A percentile compares a stretch with the other conserved stretches of the same genome.
phyloP scores from a whole-genome alignment of 73 alveolate genomes.

The Tetrahymena malaccensis region DNA sequence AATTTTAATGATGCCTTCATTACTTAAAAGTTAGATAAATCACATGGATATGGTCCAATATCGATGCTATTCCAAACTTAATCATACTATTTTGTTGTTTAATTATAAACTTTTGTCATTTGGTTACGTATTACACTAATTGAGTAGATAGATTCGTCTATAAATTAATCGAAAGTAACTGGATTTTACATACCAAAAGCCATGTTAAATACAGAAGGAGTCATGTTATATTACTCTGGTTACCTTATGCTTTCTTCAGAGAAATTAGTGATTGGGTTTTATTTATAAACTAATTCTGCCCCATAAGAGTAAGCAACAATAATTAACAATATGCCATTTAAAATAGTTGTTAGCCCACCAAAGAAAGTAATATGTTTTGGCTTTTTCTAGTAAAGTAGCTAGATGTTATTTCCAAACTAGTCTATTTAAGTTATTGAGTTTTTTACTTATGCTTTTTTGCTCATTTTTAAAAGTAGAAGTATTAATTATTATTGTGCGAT shows the following conservation, averaged over 20 bases:
- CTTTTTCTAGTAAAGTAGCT: not conserved
- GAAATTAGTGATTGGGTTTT: not conserved
- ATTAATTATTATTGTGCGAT: not conserved
- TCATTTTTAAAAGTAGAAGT: not conserved
- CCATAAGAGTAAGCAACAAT: not conserved
- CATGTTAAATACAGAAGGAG: not conserved
- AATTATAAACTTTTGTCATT: not conserved
- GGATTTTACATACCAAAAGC: not conserved
- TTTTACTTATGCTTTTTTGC: not conserved
- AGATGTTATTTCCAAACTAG: not conserved
- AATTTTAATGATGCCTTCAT: not conserved
- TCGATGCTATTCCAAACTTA: not conserved
- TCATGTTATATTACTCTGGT: not conserved
- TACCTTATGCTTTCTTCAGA: not conserved
- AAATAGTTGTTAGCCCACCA: not conserved
- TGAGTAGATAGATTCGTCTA: not conserved
- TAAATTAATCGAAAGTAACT: not conserved
- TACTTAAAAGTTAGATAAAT: not conserved
- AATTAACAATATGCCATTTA: not conserved
- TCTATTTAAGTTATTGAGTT: not conserved
- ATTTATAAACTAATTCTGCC: not conserved
- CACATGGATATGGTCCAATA: not conserved
- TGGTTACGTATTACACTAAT: not conserved
- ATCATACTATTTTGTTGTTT: not conserved
- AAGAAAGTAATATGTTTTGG: not conserved